Evolutionary conservation across 2,329 filamentous ascomycete species (phyloP).

Genomic region (Neocatenulostroma microsporum): DNA sequence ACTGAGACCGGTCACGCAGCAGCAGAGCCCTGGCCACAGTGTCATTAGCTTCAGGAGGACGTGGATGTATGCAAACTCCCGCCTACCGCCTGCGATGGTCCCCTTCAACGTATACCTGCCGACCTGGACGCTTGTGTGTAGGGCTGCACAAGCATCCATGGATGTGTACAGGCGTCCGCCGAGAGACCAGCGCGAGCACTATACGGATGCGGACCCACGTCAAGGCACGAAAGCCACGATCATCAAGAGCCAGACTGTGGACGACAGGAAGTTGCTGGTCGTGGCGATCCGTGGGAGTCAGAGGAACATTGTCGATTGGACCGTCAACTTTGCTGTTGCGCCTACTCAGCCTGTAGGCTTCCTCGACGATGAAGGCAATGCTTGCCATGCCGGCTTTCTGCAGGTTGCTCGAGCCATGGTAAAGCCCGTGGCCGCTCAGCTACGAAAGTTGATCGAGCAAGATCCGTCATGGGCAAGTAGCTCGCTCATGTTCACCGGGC

Average conservation of each 20-base stretch:
- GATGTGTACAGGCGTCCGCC: slow-evolving; percentile 62
- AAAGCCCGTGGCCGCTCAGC: slow-evolving; percentile 59
- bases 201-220: slow-evolving; percentile 63
- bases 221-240: slow-evolving; percentile 78
- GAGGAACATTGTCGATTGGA: slow-evolving; percentile 71
- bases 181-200: slow-evolving; percentile 57
- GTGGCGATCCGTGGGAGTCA: slow-evolving; percentile 77
- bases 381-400: slow-evolving; percentile 75
- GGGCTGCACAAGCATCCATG: slow-evolving; percentile 71
- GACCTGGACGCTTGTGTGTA: slow-evolving; percentile 67
- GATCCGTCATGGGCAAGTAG: slow-evolving; percentile 58
- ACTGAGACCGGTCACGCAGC: not conserved
- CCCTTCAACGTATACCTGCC: slow-evolving; percentile 63
- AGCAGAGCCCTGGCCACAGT: not conserved
- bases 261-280: slow-evolving; percentile 69
- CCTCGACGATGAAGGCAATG: slow-evolving; percentile 67
- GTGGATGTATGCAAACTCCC: slow-evolving; percentile 69
- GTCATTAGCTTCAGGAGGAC: slow-evolving; percentile 50
- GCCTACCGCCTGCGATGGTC: slow-evolving; percentile 58
- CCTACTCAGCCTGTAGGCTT: slow-evolving; percentile 61
- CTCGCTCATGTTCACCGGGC: slow-evolving; percentile 74
- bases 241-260: slow-evolving; percentile 71
- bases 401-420: slow-evolving; percentile 69
- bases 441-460: slow-evolving; percentile 63
- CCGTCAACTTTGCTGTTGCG: slow-evolving; percentile 66